These are phyloP conservation scores for Aureobasidium melanogenum DNA, from an alignment of 2,329 filamentous ascomycete species.

Conservation along the genomic window DNA sequence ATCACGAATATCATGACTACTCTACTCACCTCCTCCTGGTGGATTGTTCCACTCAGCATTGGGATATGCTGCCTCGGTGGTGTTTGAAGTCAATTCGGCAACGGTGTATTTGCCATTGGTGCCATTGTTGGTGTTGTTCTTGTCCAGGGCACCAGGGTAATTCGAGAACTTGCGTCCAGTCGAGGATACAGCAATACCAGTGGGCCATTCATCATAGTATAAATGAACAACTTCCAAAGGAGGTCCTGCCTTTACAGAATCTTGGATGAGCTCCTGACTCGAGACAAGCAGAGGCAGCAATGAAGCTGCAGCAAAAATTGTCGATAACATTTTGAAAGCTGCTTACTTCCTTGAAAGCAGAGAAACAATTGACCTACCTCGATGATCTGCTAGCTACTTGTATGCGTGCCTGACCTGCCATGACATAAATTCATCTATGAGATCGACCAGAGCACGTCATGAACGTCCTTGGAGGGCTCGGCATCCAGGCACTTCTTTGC, in stretches of 20 bases:
- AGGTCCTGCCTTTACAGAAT: conserved; percentile 34
- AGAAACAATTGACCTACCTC: conserved; percentile 1
- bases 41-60: conserved; percentile 38
- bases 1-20: neutral
- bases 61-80: conserved; percentile 37
- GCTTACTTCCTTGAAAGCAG: neutral
- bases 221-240: conserved; percentile 41
- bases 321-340: neutral
- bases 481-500: neutral
- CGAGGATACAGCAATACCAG: conserved; percentile 43
- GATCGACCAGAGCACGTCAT: conserved; percentile 3
- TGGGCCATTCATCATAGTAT: conserved; percentile 44
- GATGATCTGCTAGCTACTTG: conserved; percentile 4
- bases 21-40: conserved; percentile 29
- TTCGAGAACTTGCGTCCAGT: conserved; percentile 44
- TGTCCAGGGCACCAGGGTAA: conserved; percentile 42
- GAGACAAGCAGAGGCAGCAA: neutral
- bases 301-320: neutral
- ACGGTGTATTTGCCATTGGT: conserved; percentile 39
- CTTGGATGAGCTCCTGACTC: conserved; percentile 18
- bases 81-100: conserved; percentile 36
- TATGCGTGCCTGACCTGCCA: conserved; percentile 1
- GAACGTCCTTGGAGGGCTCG: neutral
- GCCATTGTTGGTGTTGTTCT: conserved; percentile 36
- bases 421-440: conserved; percentile 1